A percentile compares a stretch with the other conserved stretches of the same genome.
Evolutionary conservation across 345 rosid genomes (phyloP).

Genomic region (Gossypium rotundifolium): DNA sequence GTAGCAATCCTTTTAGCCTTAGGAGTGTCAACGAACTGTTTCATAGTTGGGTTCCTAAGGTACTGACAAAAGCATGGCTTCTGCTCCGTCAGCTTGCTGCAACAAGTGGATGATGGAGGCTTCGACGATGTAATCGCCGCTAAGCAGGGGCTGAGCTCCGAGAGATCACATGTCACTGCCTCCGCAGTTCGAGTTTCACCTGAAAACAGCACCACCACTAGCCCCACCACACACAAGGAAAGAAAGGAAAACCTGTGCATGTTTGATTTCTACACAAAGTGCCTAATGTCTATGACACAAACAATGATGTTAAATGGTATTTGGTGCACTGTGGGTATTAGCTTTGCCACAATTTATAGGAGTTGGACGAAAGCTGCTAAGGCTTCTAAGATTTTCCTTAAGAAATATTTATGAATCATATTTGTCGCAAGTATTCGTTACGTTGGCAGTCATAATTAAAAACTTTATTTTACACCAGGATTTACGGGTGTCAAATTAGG

Average conservation of each 20-base stretch:
- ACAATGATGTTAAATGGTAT: neutral
- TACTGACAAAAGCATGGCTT: constrained; percentile 57
- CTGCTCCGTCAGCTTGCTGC: constrained; percentile 53
- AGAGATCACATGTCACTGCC: constrained; percentile 43
- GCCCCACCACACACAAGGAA: neutral
- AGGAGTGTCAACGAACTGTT: constrained; percentile 37
- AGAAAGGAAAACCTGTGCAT: neutral
- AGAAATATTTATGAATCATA: too few relatives aligned
- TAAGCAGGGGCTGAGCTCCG: constrained; percentile 47
- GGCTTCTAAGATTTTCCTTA: neutral
- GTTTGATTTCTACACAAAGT: neutral
- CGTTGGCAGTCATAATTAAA: too few relatives aligned
- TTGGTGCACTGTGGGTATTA: neutral
- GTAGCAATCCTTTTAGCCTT: constrained; percentile 33
- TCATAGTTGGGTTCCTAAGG: constrained; percentile 37
- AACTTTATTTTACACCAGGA: too few relatives aligned
- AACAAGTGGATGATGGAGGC: constrained; percentile 43
- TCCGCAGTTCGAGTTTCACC: constrained; percentile 16
- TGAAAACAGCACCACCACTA: constrained; percentile 11
- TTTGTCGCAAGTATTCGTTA: too few relatives aligned
- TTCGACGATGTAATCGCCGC: constrained; percentile 29
- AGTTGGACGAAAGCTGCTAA: neutral
- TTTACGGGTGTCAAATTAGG: too few relatives aligned
- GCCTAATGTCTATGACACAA: neutral
- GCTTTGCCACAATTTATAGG: neutral